Conservation (phyloP, 805 yeast species). For the Ascoidea rubescens region DNA sequence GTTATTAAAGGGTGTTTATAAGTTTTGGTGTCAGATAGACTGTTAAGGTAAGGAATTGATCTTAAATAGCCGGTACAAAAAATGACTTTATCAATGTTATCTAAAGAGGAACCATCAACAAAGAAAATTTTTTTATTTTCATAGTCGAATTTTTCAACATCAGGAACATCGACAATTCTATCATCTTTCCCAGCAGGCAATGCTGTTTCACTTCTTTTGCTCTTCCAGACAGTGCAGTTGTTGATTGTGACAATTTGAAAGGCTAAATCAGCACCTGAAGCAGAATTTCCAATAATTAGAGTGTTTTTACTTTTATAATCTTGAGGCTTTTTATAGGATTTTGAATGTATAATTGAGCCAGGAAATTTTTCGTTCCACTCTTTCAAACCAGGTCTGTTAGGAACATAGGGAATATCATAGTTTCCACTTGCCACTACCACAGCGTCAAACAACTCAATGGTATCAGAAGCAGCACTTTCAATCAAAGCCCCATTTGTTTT, state of each 20-base stretch:
- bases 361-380: slow-evolving; percentile 32
- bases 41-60: slow-evolving; percentile 46
- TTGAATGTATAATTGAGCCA: slow-evolving; percentile 40
- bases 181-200: slow-evolving; percentile 31
- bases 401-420: slow-evolving; percentile 46
- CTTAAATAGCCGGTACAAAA: slow-evolving; percentile 70
- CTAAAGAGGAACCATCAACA: slow-evolving; percentile 30
- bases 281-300: slow-evolving; percentile 61
- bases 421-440: slow-evolving; percentile 54
- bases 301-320: slow-evolving; percentile 25
- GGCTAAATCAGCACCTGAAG: slow-evolving; percentile 66
- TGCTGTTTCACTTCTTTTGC: slow-evolving; percentile 30
- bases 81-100: slow-evolving; percentile 39
- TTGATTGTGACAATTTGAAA: slow-evolving; percentile 37
- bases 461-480: slow-evolving; percentile 20
- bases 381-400: slow-evolving; percentile 37
- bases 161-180: slow-evolving; percentile 27
- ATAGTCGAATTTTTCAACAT: slow-evolving; percentile 25
- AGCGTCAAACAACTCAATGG: slow-evolving; percentile 35
- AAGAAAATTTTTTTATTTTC: slow-evolving; percentile 27
- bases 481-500: slow-evolving; percentile 20
- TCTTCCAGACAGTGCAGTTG: slow-evolving; percentile 28
- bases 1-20: slow-evolving; percentile 24
- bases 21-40: slow-evolving; percentile 10
- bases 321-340: slow-evolving; percentile 33